A percentile compares a stretch with the other conserved stretches of the same genome.
phyloP scores from a whole-genome alignment of 305 asterid genomes.

The Plantago coronopus region DNA sequence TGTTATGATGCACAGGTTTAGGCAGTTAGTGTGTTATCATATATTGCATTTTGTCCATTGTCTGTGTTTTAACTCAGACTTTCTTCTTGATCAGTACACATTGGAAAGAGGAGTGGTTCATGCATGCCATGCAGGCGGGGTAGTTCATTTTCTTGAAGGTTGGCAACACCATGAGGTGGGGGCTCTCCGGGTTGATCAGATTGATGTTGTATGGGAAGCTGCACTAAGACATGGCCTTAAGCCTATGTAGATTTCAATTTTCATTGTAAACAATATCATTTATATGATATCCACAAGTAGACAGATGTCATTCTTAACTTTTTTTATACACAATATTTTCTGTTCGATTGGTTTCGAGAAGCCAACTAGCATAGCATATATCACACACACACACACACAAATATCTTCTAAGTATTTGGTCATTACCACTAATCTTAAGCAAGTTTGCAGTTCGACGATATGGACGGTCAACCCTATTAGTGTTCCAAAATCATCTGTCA shows the following conservation, averaged over 20 bases:
- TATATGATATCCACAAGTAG: conserved; percentile 6
- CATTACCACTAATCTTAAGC: too few relatives aligned
- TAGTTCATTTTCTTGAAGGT: conserved; percentile 79
- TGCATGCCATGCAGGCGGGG: conserved; percentile 96
- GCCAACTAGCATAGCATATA: conserved; percentile 8
- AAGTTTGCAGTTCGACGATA: too few relatives aligned
- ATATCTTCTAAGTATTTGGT: not conserved
- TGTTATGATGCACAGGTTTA: too few relatives aligned
- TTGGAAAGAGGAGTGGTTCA: conserved; percentile 83
- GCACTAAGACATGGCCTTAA: conserved; percentile 70
- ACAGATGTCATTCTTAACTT: not conserved
- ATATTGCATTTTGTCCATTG: too few relatives aligned
- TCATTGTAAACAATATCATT: conserved; percentile 8
- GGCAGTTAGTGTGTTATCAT: too few relatives aligned
- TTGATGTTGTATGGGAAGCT: conserved; percentile 86
- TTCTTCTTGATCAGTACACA: conserved; percentile 48
- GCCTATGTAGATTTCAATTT: conserved; percentile 33
- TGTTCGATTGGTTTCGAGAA: not conserved
- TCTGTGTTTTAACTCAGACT: too few relatives aligned
- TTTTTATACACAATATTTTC: not conserved
- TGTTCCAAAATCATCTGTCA: too few relatives aligned
- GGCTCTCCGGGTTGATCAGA: conserved; percentile 69
- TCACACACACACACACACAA: not conserved
- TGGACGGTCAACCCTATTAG: too few relatives aligned
- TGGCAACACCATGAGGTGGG: conserved; percentile 92